Base-by-base conservation (phyloP, 192 early-diverging fungal species). In the Phycomyces blakesleeanus region DNA sequence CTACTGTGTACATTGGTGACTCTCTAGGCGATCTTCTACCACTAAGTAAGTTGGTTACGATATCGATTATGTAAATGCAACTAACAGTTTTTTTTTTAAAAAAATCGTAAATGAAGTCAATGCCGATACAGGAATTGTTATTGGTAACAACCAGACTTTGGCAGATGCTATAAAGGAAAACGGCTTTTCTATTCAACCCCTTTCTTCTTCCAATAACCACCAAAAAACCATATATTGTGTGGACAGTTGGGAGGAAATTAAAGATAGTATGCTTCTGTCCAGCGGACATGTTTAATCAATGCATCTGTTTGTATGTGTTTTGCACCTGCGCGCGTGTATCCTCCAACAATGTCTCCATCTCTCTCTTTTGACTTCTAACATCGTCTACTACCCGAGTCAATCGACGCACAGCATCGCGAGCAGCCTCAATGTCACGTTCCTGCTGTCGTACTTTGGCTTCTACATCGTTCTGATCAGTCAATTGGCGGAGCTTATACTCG, bases 391-490 rank as follows among this genome's bases (percentile, higher is more conserved):
- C 68, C 27, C 75, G 64, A 22, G 75, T 71, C 37, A 82, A 57
- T 26, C 79, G 74, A 58, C 76, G 75, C 14, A 81, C 41, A 5
- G 75, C 69, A 26, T 76, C 72, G 2, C 81, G 68, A 25, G 78
- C 81, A 18, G 74, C 66, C 25, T 78, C 75, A 61, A 85, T 78
- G 59, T 81, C 79, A 15, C 81, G 64, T 27, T 85, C 83, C 41
- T 81, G 68, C 38, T 76, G 56, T 16, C 75, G 64, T 14, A 79
- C 72, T 25, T 77, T 64, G 22, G 66, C 74, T n/a, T 74, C 65
- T n/a, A 79, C 59, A 37, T 85, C 79, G 9, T 67, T 70, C 39
- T 77, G 61, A 14, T 78, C 81, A 1, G 71, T 66, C 18, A 76
- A 56, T 60, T 82, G 78, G 27, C 76, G 69, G 37, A 81, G 67